phyloP scores from a whole-genome alignment of 805 yeast genomes.

The Wickerhamiella allomyrinae region DNA sequence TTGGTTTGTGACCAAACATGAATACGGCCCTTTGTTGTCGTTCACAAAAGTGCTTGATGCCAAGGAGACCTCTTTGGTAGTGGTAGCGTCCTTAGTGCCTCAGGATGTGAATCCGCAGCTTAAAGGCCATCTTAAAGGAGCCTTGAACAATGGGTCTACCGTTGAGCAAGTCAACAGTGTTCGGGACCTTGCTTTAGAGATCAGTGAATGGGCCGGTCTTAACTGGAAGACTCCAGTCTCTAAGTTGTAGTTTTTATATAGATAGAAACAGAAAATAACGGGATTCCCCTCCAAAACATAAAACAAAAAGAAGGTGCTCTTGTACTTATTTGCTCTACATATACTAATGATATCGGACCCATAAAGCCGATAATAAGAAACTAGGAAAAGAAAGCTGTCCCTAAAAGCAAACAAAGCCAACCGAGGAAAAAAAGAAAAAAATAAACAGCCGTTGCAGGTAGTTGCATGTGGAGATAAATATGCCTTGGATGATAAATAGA shows the following conservation, averaged over 20 bases:
- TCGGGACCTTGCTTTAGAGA: constrained; percentile 45
- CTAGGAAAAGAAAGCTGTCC: too few species aligned
- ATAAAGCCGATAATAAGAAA: too few species aligned
- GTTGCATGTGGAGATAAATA: too few species aligned
- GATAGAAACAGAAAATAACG: too few species aligned
- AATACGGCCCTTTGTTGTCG: constrained; percentile 66
- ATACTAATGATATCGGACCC: too few species aligned
- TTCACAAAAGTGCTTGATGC: constrained; percentile 46
- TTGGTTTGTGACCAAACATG: constrained; percentile 54
- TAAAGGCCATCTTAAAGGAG: constrained; percentile 83
- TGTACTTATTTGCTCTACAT: too few species aligned
- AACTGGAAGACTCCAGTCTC: constrained; percentile 46
- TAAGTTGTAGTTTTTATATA: constrained; percentile 26
- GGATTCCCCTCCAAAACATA: too few species aligned
- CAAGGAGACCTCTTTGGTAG: constrained; percentile 60
- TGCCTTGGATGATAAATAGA: too few species aligned
- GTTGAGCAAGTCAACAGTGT: constrained; percentile 45
- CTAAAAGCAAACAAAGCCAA: too few species aligned
- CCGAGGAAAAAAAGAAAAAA: too few species aligned
- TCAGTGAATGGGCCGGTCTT: constrained; percentile 64
- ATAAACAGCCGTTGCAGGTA: too few species aligned
- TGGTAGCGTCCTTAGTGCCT: constrained; percentile 70
- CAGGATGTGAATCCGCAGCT: constrained; percentile 89
- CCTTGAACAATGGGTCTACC: constrained; percentile 62
- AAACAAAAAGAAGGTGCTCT: too few species aligned